Percentiles rank a stretch among this genome's conserved stretches.
phyloP scores from a whole-genome alignment of 2,329 filamentous ascomycete species.

The Apiospora pterosperma region DNA sequence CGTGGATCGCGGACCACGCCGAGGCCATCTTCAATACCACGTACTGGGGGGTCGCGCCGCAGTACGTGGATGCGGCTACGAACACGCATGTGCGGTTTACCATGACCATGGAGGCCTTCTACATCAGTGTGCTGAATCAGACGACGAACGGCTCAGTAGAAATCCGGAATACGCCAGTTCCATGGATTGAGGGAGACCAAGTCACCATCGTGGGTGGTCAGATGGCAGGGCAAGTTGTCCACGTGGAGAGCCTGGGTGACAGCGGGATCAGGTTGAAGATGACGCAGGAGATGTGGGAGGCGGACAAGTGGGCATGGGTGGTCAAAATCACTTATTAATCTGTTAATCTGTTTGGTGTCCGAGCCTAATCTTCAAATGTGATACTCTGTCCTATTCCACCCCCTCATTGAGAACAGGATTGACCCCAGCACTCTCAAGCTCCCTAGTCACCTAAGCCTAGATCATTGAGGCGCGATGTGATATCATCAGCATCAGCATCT shows the following conservation, averaged over 20 bases:
- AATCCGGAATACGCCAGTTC: conserved; percentile 28
- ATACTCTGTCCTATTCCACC: no score
- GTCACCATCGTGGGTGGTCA: conserved; percentile 38
- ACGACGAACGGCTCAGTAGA: background rate
- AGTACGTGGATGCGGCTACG: conserved; percentile 17
- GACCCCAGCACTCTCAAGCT: no score
- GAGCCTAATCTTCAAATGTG: no score
- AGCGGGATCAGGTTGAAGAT: background rate
- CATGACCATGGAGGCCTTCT: conserved; percentile 49
- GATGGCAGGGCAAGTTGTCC: background rate
- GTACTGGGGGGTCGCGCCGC: conserved; percentile 31
- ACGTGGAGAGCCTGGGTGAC: background rate
- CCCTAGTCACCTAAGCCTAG: background rate
- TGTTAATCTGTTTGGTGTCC: background rate
- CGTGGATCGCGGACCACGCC: conserved; percentile 49
- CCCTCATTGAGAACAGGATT: no score
- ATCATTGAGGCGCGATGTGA: background rate
- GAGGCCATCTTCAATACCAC: conserved; percentile 57
- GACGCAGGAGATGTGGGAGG: background rate
- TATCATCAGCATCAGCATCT: background rate
- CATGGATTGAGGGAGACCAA: conserved; percentile 37
- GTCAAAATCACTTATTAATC: conserved; percentile 21
- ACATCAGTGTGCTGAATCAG: conserved; percentile 38
- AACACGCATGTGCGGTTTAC: conserved; percentile 44
- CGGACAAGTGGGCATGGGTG: conserved; percentile 15